phyloP scores from a whole-genome alignment of 768 basidiomycete species.

The Boletus fagicola region DNA sequence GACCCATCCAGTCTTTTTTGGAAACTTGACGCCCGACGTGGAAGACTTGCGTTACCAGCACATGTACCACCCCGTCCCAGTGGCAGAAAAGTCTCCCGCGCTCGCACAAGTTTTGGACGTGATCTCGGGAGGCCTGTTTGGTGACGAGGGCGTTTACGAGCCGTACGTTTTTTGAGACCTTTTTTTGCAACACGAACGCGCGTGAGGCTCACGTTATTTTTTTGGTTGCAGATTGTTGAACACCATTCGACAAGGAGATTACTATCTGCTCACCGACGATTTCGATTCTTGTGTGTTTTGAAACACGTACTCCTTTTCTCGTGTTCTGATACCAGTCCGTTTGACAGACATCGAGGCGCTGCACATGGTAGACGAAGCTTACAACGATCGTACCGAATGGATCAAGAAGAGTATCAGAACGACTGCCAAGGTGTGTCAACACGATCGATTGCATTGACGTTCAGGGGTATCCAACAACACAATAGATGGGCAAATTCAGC shows the following conservation, averaged over 20 bases:
- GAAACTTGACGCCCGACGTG: slow-evolving; percentile 82
- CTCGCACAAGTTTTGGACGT: slow-evolving; percentile 76
- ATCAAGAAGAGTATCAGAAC: slow-evolving; percentile 87
- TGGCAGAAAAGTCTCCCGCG: slow-evolving; percentile 81
- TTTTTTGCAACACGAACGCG: neutral
- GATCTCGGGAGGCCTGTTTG: slow-evolving; percentile 77
- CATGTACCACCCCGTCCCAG: slow-evolving; percentile 73
- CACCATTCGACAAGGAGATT: slow-evolving; percentile 73
- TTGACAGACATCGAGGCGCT: slow-evolving; percentile 74
- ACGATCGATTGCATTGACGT: slow-evolving; percentile 59
- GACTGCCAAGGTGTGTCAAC: slow-evolving; percentile 58
- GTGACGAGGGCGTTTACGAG: slow-evolving; percentile 78
- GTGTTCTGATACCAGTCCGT: neutral
- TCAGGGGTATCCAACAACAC: slow-evolving; percentile 40
- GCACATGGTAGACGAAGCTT: slow-evolving; percentile 85
- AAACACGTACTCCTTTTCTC: neutral
- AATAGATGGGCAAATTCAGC: slow-evolving; percentile 94
- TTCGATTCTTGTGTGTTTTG: slow-evolving; percentile 79
- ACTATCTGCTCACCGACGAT: slow-evolving; percentile 86
- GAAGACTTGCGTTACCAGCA: slow-evolving; percentile 87
- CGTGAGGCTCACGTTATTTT: neutral
- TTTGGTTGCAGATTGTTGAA: slow-evolving; percentile 54
- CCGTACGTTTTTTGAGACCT: slow-evolving; percentile 52
- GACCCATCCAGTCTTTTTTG: slow-evolving; percentile 76
- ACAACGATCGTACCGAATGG: slow-evolving; percentile 83